A percentile compares a stretch with the other conserved stretches of the same genome.
These are phyloP conservation scores for Pisolithus marmoratus DNA, from an alignment of 768 basidiomycete species.

Conservation along the genomic window DNA sequence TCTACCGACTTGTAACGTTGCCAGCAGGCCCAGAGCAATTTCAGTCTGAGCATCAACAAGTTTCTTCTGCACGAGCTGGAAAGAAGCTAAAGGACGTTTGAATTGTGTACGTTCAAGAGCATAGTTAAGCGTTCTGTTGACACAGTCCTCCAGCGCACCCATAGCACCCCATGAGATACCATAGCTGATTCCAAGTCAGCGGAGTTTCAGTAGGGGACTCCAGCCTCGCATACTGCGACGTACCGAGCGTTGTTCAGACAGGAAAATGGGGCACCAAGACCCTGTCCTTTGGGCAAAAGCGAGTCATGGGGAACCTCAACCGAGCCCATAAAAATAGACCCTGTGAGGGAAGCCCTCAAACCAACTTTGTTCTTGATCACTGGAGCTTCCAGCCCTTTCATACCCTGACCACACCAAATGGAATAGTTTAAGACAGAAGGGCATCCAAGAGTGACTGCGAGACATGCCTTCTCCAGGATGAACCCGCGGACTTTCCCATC, in stretches of 20 bases:
- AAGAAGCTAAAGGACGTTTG: conserved; percentile 80
- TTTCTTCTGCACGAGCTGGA: conserved; percentile 98
- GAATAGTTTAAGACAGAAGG: not conserved
- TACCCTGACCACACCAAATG: conserved; percentile 44
- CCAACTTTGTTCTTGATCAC: conserved; percentile 92
- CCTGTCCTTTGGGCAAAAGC: conserved; percentile 70
- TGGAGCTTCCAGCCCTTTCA: conserved; percentile 77
- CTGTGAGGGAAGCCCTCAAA: conserved; percentile 77
- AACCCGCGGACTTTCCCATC: conserved; percentile 88
- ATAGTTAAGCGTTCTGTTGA: conserved; percentile 71
- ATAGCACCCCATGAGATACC: conserved; percentile 96
- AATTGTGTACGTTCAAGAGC: conserved; percentile 91
- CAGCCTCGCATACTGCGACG: not conserved
- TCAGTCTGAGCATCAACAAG: conserved; percentile 91
- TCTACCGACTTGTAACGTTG: conserved; percentile 75
- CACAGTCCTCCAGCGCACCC: conserved; percentile 92
- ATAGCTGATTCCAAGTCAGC: conserved; percentile 37
- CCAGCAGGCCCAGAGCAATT: conserved; percentile 68
- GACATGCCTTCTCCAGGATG: conserved; percentile 74
- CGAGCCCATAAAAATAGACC: conserved; percentile 89
- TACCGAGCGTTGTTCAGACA: conserved; percentile 87
- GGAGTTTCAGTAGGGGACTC: not conserved
- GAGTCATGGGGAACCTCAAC: conserved; percentile 72
- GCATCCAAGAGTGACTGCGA: not conserved
- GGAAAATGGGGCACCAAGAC: conserved; percentile 82